Evolutionary conservation across 768 basidiomycete species (phyloP).

Genomic region (Sporobolomyces roseus): DNA sequence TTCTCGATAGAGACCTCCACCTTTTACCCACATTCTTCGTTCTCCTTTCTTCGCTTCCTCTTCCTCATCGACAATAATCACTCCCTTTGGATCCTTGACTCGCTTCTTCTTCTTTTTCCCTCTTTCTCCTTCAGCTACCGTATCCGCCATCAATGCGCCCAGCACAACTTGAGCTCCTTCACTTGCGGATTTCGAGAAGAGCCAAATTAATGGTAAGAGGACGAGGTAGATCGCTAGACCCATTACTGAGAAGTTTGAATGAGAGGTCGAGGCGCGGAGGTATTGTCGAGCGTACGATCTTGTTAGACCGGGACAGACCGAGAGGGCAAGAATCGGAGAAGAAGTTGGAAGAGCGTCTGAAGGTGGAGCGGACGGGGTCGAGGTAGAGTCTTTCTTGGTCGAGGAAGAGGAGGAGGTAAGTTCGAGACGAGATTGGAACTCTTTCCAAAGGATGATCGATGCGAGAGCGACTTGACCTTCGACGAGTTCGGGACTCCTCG

Average conservation of each 20-base stretch:
- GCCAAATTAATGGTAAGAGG: constrained; percentile 36
- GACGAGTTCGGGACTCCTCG: constrained; percentile 50
- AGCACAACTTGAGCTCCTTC: constrained; percentile 30
- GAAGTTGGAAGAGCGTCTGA: constrained; percentile 49
- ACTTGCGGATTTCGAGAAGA: constrained; percentile 32
- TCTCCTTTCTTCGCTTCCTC: neutral
- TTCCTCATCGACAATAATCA: constrained; percentile 10
- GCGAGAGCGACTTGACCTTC: constrained; percentile 68
- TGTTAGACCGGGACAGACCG: constrained; percentile 72
- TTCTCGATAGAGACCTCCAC: constrained; percentile 32
- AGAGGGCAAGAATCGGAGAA: constrained; percentile 70
- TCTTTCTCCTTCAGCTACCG: constrained; percentile 9
- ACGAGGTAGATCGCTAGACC: constrained; percentile 18
- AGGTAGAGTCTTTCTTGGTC: constrained; percentile 52
- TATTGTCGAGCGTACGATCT: constrained; percentile 49
- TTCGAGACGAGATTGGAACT: constrained; percentile 79
- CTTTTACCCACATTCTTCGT: constrained; percentile 13
- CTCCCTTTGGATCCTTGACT: constrained; percentile 1
- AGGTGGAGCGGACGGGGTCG: constrained; percentile 43
- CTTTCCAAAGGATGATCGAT: constrained; percentile 60
- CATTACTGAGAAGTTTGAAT: constrained; percentile 8
- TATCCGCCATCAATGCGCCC: constrained; percentile 19
- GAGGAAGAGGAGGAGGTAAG: constrained; percentile 74
- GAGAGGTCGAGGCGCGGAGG: constrained; percentile 13
- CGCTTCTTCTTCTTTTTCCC: constrained; percentile 14